Evolutionary conservation across 2,329 filamentous ascomycete genomes (phyloP), one percentile per base, ranked within the genome.

Genomic region (Claviceps quebecensis): DNA sequence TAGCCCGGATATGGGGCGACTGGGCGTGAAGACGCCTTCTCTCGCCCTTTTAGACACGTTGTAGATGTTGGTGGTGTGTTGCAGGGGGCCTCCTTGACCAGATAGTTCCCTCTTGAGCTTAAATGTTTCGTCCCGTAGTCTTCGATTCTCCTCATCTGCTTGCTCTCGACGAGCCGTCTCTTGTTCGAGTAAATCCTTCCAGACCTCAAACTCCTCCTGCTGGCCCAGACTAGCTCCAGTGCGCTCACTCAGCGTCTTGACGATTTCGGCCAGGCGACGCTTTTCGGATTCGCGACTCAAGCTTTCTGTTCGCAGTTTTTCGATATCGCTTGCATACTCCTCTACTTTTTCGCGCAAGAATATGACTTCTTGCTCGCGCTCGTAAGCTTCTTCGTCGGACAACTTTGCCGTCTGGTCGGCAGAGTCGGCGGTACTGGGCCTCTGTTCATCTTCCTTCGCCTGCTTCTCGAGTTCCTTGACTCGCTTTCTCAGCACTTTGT

Each of bases 111-210:
- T 78, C 63, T 78, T 81, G 43, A 94, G 66, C 26, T 85, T 82
- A 60, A 87, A 84, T 3, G 94, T 71, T 62, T 98, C 91, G 52
- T 95, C 89, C 6, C 87, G 81, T 16, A 97, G 76, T 59, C 77
- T 82, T 57, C 83, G 83, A 58, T 90, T 90, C 57, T 97, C 90
- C 43, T 95, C 87, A 58, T 97, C 90, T 0, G 86, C 81, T 66
- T 95, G 87, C 66, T 96, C 91, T 53, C 91, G 81, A 34, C 89
- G 81, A 3, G 85, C 84, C 2, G 87, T 93, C 67, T 98, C 93
- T 57, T 93, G 87, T 62, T 96, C 88, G 26, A 96, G 77, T 55
- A 97, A 79, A 59, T 96, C 91, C 65, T 95, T 95, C 84, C 88
- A 95, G 66, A 96, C 91, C 55, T 94, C 88, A 63, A 86, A 73